Evolutionary conservation across 2,329 filamentous ascomycete species (phyloP).

Genomic region (Fusarium nodosum): DNA sequence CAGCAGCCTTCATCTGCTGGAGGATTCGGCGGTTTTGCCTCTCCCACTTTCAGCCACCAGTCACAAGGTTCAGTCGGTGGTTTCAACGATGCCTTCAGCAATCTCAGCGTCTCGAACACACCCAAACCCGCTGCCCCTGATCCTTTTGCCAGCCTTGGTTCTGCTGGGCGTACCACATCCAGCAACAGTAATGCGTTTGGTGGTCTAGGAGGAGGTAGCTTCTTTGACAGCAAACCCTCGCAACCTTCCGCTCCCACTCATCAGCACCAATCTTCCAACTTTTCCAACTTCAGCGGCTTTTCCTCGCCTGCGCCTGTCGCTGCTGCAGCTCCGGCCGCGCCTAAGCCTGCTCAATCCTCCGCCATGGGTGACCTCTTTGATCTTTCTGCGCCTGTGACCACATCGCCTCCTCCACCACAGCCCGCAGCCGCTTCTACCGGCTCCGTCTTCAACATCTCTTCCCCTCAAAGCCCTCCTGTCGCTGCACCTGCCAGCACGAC

Average conservation of each 20-base stretch:
- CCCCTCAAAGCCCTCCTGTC: constrained; percentile 61
- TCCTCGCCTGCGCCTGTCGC: constrained; percentile 59
- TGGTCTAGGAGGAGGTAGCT: constrained; percentile 77
- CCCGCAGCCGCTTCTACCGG: constrained; percentile 60
- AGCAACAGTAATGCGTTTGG: constrained; percentile 61
- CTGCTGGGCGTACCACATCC: constrained; percentile 53
- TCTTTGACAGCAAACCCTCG: constrained; percentile 83
- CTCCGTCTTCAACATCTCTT: constrained; percentile 87
- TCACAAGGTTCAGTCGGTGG: constrained; percentile 68
- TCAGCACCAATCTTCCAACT: constrained; percentile 67
- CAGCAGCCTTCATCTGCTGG: constrained; percentile 66
- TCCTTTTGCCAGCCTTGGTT: constrained; percentile 73
- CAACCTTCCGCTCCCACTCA: constrained; percentile 66
- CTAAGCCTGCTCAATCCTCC: constrained; percentile 64
- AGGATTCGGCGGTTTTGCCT: constrained; percentile 77
- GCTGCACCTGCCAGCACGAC: constrained; percentile 59
- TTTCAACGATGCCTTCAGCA: constrained; percentile 80
- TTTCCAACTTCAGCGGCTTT: constrained; percentile 75
- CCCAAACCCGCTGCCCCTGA: constrained; percentile 61
- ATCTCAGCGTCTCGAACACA: constrained; percentile 60
- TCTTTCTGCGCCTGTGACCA: constrained; percentile 69
- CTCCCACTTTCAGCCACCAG: constrained; percentile 66
- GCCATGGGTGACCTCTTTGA: constrained; percentile 87
- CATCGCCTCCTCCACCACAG: constrained; percentile 59
- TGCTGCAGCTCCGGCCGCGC: constrained; percentile 51